Conservation (phyloP, 2,329 filamentous ascomycete genomes). For the Aspergillus sp. region DNA sequence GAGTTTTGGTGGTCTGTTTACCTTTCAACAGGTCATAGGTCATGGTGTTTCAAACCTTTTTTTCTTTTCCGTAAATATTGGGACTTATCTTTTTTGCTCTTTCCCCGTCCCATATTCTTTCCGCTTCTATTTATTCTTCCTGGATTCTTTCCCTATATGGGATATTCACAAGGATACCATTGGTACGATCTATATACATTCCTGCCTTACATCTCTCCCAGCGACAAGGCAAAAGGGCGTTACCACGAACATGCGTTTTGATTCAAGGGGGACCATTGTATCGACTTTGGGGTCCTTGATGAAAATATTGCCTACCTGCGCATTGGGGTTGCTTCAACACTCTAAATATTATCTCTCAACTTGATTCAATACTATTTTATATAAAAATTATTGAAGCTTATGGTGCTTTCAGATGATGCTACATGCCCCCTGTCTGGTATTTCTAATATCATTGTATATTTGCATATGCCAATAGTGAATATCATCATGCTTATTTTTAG, state of each 20-base stretch:
- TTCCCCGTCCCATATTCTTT: slow-evolving; percentile 1
- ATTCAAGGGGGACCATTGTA: neutral
- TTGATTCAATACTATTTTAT: neutral
- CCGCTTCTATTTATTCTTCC: slow-evolving; percentile 5
- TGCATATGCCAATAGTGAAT: neutral
- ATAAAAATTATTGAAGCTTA: slow-evolving; percentile 4
- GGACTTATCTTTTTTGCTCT: slow-evolving; percentile 8
- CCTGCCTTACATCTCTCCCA: neutral
- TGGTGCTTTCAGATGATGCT: slow-evolving; percentile 2
- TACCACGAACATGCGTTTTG: neutral
- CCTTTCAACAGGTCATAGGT: slow-evolving; percentile 35
- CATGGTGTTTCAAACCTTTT: slow-evolving; percentile 13
- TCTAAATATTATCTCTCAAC: slow-evolving; percentile 12
- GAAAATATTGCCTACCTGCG: slow-evolving; percentile 4
- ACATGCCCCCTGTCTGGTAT: slow-evolving; percentile 6
- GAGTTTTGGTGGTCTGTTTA: slow-evolving; percentile 27
- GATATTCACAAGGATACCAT: too few species aligned
- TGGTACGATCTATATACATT: neutral
- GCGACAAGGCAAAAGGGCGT: neutral
- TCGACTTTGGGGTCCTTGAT: slow-evolving; percentile 1
- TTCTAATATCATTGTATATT: slow-evolving; percentile 3
- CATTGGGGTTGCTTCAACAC: slow-evolving; percentile 20
- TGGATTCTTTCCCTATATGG: neutral
- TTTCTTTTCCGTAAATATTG: neutral
- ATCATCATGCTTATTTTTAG: neutral